Conservation (phyloP, 2,329 filamentous ascomycete species). For the Amauroascus verrucosus region DNA sequence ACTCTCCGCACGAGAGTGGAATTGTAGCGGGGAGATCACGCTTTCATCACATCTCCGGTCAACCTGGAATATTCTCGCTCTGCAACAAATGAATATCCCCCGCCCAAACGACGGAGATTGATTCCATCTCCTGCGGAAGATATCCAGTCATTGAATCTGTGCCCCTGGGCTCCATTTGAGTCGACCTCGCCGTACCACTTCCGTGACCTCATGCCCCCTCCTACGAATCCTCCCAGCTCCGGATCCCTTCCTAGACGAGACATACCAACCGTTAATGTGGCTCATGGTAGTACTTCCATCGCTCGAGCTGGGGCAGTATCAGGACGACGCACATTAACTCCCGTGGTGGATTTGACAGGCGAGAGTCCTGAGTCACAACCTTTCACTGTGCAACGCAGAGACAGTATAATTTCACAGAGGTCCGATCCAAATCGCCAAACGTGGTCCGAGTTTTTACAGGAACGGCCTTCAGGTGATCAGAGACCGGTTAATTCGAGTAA, state of each 20-base stretch:
- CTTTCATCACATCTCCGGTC: not conserved
- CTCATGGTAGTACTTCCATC: not conserved
- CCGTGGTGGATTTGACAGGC: constrained; percentile 6
- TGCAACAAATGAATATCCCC: constrained; percentile 26
- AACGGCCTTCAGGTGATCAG: not conserved
- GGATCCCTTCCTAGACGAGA: not conserved
- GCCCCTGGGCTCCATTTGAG: not conserved
- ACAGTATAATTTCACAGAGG: not conserved
- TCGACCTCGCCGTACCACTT: not conserved
- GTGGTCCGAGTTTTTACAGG: constrained; percentile 12
- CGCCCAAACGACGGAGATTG: constrained; percentile 27
- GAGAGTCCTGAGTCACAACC: constrained; percentile 3
- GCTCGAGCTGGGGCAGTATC: not conserved
- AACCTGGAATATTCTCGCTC: constrained; percentile 9
- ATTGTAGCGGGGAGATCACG: not conserved
- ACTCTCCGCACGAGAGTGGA: not conserved
- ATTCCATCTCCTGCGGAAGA: constrained; percentile 22
- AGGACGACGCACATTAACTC: not conserved
- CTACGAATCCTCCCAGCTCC: constrained; percentile 1
- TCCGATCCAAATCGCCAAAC: constrained; percentile 2
- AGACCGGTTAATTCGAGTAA: not conserved
- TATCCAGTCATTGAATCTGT: constrained; percentile 8
- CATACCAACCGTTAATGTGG: not conserved
- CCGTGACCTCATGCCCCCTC: constrained; percentile 4
- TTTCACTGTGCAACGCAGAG: not conserved